Evolutionary conservation across 768 basidiomycete genomes (phyloP).

Genomic region (Tylopilus balloui): DNA sequence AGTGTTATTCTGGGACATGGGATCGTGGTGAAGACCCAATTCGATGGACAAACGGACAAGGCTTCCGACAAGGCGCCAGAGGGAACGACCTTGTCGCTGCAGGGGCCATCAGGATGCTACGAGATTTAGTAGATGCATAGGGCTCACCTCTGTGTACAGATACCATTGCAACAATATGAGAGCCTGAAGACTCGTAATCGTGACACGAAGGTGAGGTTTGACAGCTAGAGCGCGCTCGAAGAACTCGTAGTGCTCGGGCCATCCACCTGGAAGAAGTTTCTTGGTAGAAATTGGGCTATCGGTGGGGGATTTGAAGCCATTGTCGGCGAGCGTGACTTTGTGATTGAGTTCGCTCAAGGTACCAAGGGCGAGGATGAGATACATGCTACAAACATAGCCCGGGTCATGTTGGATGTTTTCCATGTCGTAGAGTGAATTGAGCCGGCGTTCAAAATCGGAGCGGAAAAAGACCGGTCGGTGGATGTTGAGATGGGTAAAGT

Average conservation of each 20-base stretch:
- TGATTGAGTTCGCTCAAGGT: constrained; percentile 81
- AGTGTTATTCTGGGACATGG: constrained; percentile 51
- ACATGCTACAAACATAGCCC: constrained; percentile 73
- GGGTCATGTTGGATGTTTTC: constrained; percentile 56
- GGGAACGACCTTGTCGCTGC: constrained; percentile 82
- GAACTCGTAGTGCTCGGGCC: constrained; percentile 83
- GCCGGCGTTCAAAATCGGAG: constrained; percentile 58
- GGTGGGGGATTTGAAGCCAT: constrained; percentile 35
- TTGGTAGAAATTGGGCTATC: constrained; percentile 42
- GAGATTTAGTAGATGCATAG: background rate
- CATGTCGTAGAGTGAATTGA: constrained; percentile 65
- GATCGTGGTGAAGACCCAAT: constrained; percentile 84
- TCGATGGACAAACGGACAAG: constrained; percentile 80
- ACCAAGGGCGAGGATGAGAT: constrained; percentile 74
- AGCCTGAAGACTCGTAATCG: constrained; percentile 77
- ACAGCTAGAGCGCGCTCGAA: constrained; percentile 73
- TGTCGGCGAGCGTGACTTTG: constrained; percentile 51
- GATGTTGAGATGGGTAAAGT: constrained; percentile 72
- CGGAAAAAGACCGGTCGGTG: constrained; percentile 76
- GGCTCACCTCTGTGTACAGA: constrained; percentile 75
- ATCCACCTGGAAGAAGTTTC: constrained; percentile 53
- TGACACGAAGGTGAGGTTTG: constrained; percentile 80
- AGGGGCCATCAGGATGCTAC: constrained; percentile 8
- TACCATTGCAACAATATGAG: constrained; percentile 86
- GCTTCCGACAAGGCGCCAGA: constrained; percentile 86